Percentiles rank a stretch among this genome's conserved stretches.
Evolutionary conservation across 306 rosid genomes (phyloP).

Genomic region (Sophora flavescens): DNA sequence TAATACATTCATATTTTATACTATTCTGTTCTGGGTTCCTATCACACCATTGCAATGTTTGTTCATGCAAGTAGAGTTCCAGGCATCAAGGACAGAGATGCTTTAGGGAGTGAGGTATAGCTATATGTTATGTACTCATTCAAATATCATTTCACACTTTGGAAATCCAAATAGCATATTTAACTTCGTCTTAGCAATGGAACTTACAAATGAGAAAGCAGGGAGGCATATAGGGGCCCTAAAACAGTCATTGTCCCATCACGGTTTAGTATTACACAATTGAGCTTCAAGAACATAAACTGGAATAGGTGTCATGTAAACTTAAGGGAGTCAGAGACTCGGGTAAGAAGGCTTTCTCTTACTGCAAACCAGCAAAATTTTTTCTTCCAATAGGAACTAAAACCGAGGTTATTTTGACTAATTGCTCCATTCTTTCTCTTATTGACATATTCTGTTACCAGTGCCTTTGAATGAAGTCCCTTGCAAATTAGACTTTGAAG

Average conservation of each 20-base stretch:
- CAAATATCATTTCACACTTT: conserved; percentile 4
- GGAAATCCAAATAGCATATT: conserved; percentile 46
- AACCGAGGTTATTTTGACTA: conserved; percentile 43
- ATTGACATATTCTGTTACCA: conserved; percentile 53
- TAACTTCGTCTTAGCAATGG: conserved; percentile 44
- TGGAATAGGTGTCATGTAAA: conserved; percentile 41
- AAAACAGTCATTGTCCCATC: conserved; percentile 55
- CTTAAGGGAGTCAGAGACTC: conserved; percentile 52
- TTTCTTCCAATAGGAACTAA: conserved; percentile 47
- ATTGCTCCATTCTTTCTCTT: conserved; percentile 63
- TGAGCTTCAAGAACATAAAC: conserved; percentile 43
- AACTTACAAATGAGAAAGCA: conserved; percentile 61
- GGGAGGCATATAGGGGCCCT: conserved; percentile 52
- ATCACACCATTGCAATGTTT: not conserved
- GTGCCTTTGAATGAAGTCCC: conserved; percentile 43
- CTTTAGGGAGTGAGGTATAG: conserved; percentile 1
- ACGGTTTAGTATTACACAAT: conserved; percentile 40
- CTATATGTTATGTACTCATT: not conserved
- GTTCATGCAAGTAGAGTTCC: conserved; percentile 7
- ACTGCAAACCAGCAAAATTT: conserved; percentile 28
- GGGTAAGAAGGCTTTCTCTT: conserved; percentile 48
- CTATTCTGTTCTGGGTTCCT: no score
- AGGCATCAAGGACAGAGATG: conserved; percentile 12
- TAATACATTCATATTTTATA: no score
- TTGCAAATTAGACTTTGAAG: conserved; percentile 54